Percentiles rank a stretch among this genome's conserved stretches.
Conservation (phyloP, 139 green algal genomes). For the Closterium sp. region DNA sequence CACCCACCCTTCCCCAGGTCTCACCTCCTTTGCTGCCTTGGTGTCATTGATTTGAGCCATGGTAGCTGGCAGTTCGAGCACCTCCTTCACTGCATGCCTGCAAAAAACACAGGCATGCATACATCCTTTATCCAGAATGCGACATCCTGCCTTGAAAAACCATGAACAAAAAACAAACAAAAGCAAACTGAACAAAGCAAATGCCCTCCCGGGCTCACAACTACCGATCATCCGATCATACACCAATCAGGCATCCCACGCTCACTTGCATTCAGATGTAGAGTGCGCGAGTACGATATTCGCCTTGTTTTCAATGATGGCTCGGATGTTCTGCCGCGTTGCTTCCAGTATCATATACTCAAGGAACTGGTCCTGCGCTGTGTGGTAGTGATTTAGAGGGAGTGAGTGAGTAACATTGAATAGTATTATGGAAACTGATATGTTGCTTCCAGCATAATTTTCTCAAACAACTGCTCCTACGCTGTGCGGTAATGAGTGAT, state of each 20-base stretch:
- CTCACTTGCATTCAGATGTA: slow-evolving; percentile 80
- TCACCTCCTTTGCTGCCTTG: slow-evolving; percentile 78
- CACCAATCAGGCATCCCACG: background rate
- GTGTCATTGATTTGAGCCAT: slow-evolving; percentile 71
- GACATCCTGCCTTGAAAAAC: too few relatives aligned
- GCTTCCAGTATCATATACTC: slow-evolving; percentile 73
- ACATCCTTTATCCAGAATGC: too few relatives aligned
- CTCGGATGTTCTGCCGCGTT: slow-evolving; percentile 61
- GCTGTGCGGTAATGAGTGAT: slow-evolving; percentile 25
- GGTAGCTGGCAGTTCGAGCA: slow-evolving; percentile 59
- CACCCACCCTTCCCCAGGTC: too few relatives aligned
- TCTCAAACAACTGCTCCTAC: too few relatives aligned
- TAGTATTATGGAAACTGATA: too few relatives aligned
- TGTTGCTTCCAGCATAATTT: too few relatives aligned
- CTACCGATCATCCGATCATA: too few relatives aligned
- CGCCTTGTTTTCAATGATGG: slow-evolving; percentile 73
- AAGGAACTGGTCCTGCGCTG: slow-evolving; percentile 68
- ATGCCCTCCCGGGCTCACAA: too few relatives aligned
- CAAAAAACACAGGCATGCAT: background rate
- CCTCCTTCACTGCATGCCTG: slow-evolving; percentile 79
- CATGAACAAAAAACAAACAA: too few relatives aligned
- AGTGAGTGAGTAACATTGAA: too few relatives aligned
- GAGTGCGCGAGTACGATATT: slow-evolving; percentile 71
- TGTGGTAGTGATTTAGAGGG: too few relatives aligned
- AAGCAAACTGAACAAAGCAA: too few relatives aligned